These are phyloP conservation scores for Ceratobasidium sp. DNA, from an alignment of 1,284 basidiomycete species.

Conservation along the genomic window DNA sequence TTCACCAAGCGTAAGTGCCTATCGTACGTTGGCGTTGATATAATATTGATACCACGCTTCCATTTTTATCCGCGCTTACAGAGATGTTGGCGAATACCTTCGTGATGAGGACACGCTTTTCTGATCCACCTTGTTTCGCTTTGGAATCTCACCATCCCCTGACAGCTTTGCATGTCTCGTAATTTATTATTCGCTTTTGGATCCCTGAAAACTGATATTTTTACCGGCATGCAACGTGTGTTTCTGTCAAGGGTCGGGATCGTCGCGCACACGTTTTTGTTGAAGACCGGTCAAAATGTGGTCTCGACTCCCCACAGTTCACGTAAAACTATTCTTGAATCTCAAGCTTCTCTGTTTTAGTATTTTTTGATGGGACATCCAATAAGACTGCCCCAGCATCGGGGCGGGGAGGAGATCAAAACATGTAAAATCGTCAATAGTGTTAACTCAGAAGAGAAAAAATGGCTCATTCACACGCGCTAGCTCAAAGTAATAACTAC, in stretches of 20 bases:
- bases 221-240: neutral
- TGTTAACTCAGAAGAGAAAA: constrained; percentile 3
- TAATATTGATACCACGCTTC: constrained; percentile 6
- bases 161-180: neutral
- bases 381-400: neutral
- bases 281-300: neutral
- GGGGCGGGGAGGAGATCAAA: constrained; percentile 23
- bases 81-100: constrained; percentile 94
- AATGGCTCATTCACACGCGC: constrained; percentile 8
- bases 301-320: neutral
- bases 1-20: constrained; percentile 89
- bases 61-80: constrained; percentile 48
- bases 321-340: neutral
- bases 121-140: neutral
- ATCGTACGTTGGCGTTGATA: neutral
- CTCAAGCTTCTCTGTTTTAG: neutral
- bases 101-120: constrained; percentile 78
- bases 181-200: constrained; percentile 35
- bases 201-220: constrained; percentile 16
- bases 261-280: neutral
- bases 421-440: neutral
- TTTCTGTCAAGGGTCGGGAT: constrained; percentile 1
- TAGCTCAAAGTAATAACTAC: constrained; percentile 7
- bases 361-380: neutral
- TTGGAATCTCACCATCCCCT: neutral